Evolutionary conservation across 108 stramenopile genomes (phyloP), one percentile per base, ranked within the genome.

Genomic region (Fragilaria crotonensis): DNA sequence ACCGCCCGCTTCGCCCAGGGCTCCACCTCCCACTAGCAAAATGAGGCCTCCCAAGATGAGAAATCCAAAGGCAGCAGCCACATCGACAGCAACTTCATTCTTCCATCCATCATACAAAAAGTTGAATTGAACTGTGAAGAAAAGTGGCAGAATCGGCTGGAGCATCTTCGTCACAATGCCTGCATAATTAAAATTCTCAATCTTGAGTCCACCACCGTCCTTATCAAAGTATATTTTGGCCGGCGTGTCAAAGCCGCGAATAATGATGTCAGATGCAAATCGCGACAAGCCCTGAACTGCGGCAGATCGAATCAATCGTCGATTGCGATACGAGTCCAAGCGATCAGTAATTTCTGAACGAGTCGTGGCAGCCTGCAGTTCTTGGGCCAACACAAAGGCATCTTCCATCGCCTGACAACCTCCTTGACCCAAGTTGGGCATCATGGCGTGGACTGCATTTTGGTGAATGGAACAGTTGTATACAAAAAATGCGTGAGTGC

Each of bases 321-420:
- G 48, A 31, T 59, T 60, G 26, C 64, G 68, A 54, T 88, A 88
- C 22, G 36, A 33, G 2, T 58, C 14, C 29, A 88, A 52, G 19
- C 50, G 64, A 0, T 25, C 30, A 5, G 46, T 41, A 31, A 83
- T 52, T 53, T 88, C 54, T 5, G 25, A 56, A 45, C 83, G 64
- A 3, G 51, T 60, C 25, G 33, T 79, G 30, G 71, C 62, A 9
- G n/a, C 19, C 26, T 25, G 61, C 18, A 88, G 70, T 63, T 84
- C 82, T 63, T 88, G 64, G 25, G 59, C 51, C 51, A 88, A 62
- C 1, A 88, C 87, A 44, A 64, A 66, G 11, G 82, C 77, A 67
- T 88, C 87, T 66, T 88, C 87, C 30, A 88, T 81, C 5, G 87
- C 87, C 48, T 84, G 82, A 50, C 82, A 84, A 36, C 87, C 87